Evolutionary conservation across 2,329 filamentous ascomycete species (phyloP).

Genomic region (Botrytis hyacinthi): DNA sequence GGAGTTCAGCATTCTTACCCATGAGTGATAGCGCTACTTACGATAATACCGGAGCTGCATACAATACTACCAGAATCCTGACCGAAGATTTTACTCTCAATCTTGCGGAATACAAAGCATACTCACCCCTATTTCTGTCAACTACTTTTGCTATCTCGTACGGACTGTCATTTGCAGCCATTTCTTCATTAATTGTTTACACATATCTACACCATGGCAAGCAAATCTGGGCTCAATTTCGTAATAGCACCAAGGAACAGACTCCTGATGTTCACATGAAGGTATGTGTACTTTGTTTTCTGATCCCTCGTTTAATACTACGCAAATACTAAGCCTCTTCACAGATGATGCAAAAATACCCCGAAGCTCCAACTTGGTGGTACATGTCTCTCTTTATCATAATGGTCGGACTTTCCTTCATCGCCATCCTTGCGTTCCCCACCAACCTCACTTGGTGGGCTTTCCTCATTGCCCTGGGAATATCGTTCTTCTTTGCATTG

Average conservation of each 20-base stretch:
- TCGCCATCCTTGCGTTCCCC: constrained; percentile 52
- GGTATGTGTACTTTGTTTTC: neutral
- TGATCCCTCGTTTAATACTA: fast-evolving
- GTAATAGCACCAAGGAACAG: constrained; percentile 8
- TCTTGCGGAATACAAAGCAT: constrained; percentile 62
- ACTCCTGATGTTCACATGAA: constrained; percentile 10
- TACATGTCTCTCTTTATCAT: constrained; percentile 18
- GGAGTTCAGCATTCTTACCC: constrained; percentile 53
- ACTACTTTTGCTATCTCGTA: constrained; percentile 70
- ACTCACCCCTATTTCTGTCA: constrained; percentile 70
- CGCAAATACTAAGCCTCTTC: neutral
- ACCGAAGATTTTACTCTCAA: constrained; percentile 62
- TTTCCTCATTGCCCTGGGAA: constrained; percentile 62
- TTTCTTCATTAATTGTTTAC: constrained; percentile 65
- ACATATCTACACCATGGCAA: constrained; percentile 65
- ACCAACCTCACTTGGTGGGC: constrained; percentile 63
- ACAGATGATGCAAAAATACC: constrained; percentile 10
- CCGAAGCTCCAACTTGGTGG: constrained; percentile 6
- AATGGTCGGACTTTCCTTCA: constrained; percentile 21
- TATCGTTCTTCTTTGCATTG: constrained; percentile 62
- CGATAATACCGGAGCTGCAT: constrained; percentile 64
- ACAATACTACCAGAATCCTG: constrained; percentile 64
- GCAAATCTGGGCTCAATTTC: constrained; percentile 52
- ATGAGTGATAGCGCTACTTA: constrained; percentile 72
- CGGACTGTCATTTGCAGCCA: constrained; percentile 69